Percentiles rank a stretch among this genome's conserved stretches.
Conservation (phyloP, 1,284 basidiomycete species). For the Trichosporon ovoides region DNA sequence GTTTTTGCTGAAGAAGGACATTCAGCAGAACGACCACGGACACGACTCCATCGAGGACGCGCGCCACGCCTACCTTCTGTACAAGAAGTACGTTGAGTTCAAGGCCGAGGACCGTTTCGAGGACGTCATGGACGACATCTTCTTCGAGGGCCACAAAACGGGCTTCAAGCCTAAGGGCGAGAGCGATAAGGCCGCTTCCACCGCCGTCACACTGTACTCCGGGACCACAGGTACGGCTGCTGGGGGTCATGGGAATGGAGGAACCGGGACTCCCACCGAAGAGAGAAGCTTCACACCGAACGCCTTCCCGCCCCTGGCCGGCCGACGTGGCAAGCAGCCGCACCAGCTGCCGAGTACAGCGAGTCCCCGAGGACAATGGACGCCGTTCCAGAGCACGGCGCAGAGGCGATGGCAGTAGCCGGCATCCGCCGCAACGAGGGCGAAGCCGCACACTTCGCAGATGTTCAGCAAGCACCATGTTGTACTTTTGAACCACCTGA, state of each 20-base stretch:
- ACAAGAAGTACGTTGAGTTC: constrained; percentile 74
- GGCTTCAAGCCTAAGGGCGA: constrained; percentile 20
- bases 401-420: not conserved
- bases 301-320: not conserved
- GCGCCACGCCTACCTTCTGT: constrained; percentile 77
- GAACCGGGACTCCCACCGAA: not conserved
- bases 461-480: no score
- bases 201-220: not conserved
- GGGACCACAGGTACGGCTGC: not conserved
- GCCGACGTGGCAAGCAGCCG: not conserved
- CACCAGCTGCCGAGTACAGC: not conserved
- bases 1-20: constrained; percentile 84
- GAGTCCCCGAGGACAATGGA: not conserved
- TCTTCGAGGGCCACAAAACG: constrained; percentile 52
- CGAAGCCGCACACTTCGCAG: no score
- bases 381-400: constrained; percentile 1
- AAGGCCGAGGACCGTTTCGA: constrained; percentile 75
- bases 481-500: no score
- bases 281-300: not conserved
- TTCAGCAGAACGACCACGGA: constrained; percentile 69
- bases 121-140: constrained; percentile 72
- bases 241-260: not conserved
- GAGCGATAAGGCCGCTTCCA: constrained; percentile 3
- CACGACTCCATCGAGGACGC: constrained; percentile 98
- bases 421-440: no score